Evolutionary conservation across 1,284 basidiomycete species (phyloP), one percentile per base, ranked within the genome.

Genomic region (Moniliella sp.): DNA sequence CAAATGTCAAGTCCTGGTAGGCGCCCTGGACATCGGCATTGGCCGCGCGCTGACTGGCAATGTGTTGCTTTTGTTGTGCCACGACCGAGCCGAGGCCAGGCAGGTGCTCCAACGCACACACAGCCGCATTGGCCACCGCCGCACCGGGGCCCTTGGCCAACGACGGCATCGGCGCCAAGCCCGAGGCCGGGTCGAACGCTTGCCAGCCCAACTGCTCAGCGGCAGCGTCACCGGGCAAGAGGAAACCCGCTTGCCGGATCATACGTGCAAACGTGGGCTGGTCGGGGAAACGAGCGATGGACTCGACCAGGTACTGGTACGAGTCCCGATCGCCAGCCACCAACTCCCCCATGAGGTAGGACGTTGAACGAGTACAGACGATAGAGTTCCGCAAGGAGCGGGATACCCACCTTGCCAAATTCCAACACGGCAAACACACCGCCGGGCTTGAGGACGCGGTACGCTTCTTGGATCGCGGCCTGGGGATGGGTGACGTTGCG

Each of bases 291-390:
- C 73, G 73, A 36, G 84, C 78, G 52, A 97, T 97, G 21, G 84
- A 93, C 64, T 97, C 91, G 32, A 97, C 81, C 27, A 99, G 71
- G 62, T 97, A 97, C 62, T 60, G 46, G 63, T 99, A 99, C 12
- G 84, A 91, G 18, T 74, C 78, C 21, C 86, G 72, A 62, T 99
- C 88, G 3, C 80, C 80, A 5, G 86, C 81, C n/a, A 99, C 68
- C 49, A 99, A 76, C 32, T 84, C 86, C 15, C 91, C 91, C 26
- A 99, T 64, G 13, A 91, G 91, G 91, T 51, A n/a, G n/a, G 38
- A 94, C 71, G 4, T 78, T 75, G 71, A 97, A 97, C 8, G 88
- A 94, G 62, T 93, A 97, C 48, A 82, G 76, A 48, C 84, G 78
- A 64, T 99, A 99, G 3, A 79, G 43, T 42, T 74, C 67, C 65